A percentile compares a stretch with the other conserved stretches of the same genome.
These are phyloP conservation scores for Hemileia vastatrix DNA, from an alignment of 1,284 basidiomycete species.

Conservation along the genomic window DNA sequence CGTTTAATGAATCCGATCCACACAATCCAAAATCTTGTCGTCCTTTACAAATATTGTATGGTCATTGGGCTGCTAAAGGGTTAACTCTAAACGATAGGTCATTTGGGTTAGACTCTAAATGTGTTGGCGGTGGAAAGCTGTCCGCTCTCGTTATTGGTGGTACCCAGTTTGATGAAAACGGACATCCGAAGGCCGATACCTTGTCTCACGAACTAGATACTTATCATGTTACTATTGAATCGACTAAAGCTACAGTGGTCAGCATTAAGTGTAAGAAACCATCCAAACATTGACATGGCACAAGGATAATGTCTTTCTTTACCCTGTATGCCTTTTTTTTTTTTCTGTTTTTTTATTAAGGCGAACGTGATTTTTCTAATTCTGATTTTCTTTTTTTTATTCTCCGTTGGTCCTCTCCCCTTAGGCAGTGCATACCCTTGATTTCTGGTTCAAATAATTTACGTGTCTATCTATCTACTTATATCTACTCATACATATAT, in stretches of 20 bases:
- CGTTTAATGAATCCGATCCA: too few species aligned
- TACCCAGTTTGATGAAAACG: too few species aligned
- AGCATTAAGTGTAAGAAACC: not conserved
- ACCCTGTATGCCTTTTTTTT: not conserved
- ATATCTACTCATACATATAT: not conserved
- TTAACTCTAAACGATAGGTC: slow-evolving; percentile 15
- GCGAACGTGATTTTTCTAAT: not conserved
- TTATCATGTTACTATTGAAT: not conserved
- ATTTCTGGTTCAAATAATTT: not conserved
- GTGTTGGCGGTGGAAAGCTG: slow-evolving; percentile 10
- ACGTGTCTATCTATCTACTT: not conserved
- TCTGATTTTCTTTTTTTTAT: not conserved
- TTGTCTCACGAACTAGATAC: not conserved
- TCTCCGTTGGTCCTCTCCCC: not conserved
- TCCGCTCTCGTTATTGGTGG: slow-evolving; percentile 13
- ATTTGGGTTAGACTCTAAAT: slow-evolving; percentile 12
- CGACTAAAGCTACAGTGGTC: not conserved
- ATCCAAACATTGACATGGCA: not conserved
- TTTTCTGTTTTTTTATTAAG: not conserved
- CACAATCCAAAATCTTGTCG: slow-evolving; percentile 3
- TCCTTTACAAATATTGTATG: slow-evolving; percentile 8
- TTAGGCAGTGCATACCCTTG: not conserved
- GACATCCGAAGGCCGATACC: not conserved
- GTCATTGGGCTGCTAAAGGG: slow-evolving; percentile 22
- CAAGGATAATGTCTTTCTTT: not conserved